Evolutionary conservation across 805 yeast species (phyloP).

Genomic region (Barnettozyma vustinii): DNA sequence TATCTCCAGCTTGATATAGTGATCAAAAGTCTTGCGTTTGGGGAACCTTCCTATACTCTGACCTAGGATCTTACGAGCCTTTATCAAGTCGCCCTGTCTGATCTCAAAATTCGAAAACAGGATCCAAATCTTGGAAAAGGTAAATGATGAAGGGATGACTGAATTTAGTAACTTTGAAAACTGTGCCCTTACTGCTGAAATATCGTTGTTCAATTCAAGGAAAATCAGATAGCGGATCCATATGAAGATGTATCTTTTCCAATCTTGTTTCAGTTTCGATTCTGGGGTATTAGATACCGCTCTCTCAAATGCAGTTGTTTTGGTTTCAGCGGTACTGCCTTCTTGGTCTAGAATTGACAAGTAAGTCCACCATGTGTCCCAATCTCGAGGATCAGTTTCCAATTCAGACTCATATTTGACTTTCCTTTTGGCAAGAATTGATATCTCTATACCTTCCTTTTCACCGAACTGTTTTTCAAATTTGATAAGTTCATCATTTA

Average conservation of each 20-base stretch:
- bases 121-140: conserved; percentile 74
- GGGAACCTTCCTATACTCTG: conserved; percentile 64
- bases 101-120: conserved; percentile 67
- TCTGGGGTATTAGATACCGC: conserved; percentile 39
- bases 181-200: conserved; percentile 40
- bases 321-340: conserved; percentile 17
- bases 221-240: conserved; percentile 65
- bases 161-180: conserved; percentile 45
- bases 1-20: conserved; percentile 65
- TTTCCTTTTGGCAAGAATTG: conserved; percentile 49
- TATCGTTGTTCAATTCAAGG: conserved; percentile 48
- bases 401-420: conserved; percentile 48
- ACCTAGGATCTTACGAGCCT: conserved; percentile 69
- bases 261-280: conserved; percentile 33
- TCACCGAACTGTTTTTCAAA: conserved; percentile 67
- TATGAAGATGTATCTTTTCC: conserved; percentile 67
- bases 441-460: conserved; percentile 44
- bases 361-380: conserved; percentile 82
- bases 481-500: conserved; percentile 41
- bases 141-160: conserved; percentile 53
- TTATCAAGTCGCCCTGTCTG: conserved; percentile 44
- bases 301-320: conserved; percentile 36
- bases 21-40: conserved; percentile 49
- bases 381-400: conserved; percentile 45
- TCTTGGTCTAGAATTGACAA: conserved; percentile 45